phyloP scores from a whole-genome alignment of 768 basidiomycete species.

The Hygrophorus pudorinus region DNA sequence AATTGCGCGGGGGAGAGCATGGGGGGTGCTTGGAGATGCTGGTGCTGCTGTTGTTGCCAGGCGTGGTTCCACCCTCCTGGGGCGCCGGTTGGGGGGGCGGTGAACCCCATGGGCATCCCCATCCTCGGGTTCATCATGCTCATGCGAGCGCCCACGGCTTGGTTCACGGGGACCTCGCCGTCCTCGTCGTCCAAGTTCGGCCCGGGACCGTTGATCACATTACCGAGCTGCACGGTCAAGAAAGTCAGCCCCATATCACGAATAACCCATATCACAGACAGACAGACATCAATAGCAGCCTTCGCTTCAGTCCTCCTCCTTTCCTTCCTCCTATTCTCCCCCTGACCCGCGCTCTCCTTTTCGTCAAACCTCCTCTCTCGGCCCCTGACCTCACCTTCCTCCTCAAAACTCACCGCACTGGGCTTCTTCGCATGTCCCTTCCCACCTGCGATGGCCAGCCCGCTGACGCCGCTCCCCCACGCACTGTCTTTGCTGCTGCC shows the following conservation, averaged over 20 bases:
- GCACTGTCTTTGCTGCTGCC: constrained; percentile 13
- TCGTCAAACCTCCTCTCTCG: constrained; percentile 17
- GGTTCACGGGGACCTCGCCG: constrained; percentile 34
- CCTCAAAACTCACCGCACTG: constrained; percentile 69
- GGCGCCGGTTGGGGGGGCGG: neutral
- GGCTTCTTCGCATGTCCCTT: constrained; percentile 35
- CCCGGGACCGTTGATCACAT: constrained; percentile 72
- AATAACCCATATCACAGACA: constrained; percentile 8
- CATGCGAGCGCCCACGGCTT: constrained; percentile 29
- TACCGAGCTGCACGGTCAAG: constrained; percentile 53
- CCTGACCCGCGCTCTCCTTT: constrained; percentile 30
- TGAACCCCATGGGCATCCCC: constrained; percentile 25
- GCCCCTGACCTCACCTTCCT: constrained; percentile 25
- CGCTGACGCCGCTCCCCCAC: constrained; percentile 25
- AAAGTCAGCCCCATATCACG: neutral
- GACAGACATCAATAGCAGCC: constrained; percentile 77
- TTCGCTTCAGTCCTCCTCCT: constrained; percentile 75
- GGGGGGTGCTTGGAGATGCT: constrained; percentile 22
- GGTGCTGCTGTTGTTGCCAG: constrained; percentile 11
- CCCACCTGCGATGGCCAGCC: constrained; percentile 17
- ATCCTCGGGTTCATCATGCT: constrained; percentile 37
- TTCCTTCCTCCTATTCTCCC: constrained; percentile 54
- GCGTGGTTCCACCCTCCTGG: neutral
- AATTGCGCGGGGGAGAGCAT: constrained; percentile 30
- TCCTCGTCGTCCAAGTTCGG: constrained; percentile 49